Evolutionary conservation across 164 flowering plant genomes (phyloP).

Genomic region (Warburgia ugandensis): DNA sequence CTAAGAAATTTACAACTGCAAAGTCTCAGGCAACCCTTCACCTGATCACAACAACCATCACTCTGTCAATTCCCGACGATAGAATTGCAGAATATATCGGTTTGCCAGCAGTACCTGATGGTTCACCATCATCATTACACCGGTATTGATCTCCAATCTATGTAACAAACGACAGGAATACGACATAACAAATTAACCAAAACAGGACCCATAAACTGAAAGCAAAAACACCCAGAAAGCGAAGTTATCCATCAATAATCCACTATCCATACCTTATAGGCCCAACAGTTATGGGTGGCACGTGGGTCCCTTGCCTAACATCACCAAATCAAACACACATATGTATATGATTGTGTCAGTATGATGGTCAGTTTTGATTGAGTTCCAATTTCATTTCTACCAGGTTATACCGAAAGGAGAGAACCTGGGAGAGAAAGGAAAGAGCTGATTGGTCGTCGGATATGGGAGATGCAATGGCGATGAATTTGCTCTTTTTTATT

Average conservation of each 20-base stretch:
- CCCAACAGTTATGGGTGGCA: conserved; percentile 98
- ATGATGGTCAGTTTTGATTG: background rate
- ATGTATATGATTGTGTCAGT: background rate
- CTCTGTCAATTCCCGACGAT: conserved; percentile 83
- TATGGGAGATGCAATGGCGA: conserved; percentile 74
- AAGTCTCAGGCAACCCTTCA: conserved; percentile 11
- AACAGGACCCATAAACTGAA: background rate
- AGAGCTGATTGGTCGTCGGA: conserved; percentile 59
- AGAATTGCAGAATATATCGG: conserved; percentile 85
- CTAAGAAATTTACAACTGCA: background rate
- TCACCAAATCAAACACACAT: background rate
- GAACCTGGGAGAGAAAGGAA: conserved; percentile 69
- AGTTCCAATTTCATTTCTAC: no score
- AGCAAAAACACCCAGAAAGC: background rate
- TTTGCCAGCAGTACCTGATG: conserved; percentile 94
- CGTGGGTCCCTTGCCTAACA: conserved; percentile 64
- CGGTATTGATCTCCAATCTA: conserved; percentile 86
- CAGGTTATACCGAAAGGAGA: no score
- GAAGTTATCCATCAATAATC: background rate
- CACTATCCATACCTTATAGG: conserved; percentile 73
- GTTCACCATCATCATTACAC: conserved; percentile 91
- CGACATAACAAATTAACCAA: background rate
- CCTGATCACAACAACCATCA: conserved; percentile 96
- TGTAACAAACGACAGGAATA: background rate
- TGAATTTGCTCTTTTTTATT: conserved; percentile 91